Conservation (phyloP, 2,329 filamentous ascomycete genomes). For the Ophiostoma tasmaniense region DNA sequence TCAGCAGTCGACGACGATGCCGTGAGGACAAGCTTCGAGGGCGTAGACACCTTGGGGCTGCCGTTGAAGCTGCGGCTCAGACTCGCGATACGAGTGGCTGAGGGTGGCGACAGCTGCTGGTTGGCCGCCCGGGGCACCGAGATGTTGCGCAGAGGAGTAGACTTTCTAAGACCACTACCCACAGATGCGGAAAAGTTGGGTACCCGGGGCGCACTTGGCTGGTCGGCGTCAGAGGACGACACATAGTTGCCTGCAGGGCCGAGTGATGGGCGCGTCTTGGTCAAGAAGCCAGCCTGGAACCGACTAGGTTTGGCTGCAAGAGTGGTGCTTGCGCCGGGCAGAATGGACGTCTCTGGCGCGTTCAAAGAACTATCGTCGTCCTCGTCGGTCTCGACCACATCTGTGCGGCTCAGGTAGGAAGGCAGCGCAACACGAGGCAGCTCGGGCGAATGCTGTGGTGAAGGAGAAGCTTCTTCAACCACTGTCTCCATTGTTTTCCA, state of each 20-base stretch:
- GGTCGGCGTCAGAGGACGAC: conserved; percentile 47
- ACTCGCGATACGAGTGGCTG: conserved; percentile 26
- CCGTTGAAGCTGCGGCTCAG: conserved; percentile 18
- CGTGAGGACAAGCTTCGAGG: background rate
- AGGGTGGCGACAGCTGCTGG: conserved; percentile 38
- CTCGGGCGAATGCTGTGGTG: conserved; percentile 34
- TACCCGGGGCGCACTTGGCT: conserved; percentile 20
- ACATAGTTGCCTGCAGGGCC: conserved; percentile 25
- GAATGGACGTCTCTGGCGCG: conserved; percentile 35
- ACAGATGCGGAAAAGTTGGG: background rate
- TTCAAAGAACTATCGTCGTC: conserved; percentile 14
- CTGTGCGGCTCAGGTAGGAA: conserved; percentile 14
- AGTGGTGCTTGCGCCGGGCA: conserved; percentile 22
- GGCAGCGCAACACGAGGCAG: conserved; percentile 26
- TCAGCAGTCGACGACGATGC: conserved; percentile 29
- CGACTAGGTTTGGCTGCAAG: conserved; percentile 52
- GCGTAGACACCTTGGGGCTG: conserved; percentile 25
- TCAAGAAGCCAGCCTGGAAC: conserved; percentile 83
- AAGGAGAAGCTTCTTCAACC: conserved; percentile 7
- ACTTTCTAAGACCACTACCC: conserved; percentile 14
- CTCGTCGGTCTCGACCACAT: conserved; percentile 13
- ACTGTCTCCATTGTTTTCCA: conserved; percentile 15
- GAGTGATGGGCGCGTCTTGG: conserved; percentile 36
- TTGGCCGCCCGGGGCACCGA: conserved; percentile 42
- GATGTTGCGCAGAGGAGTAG: conserved; percentile 41